These are phyloP conservation scores for Obelidium mucronatum DNA, from an alignment of 192 early-diverging fungal species.

Conservation along the genomic window DNA sequence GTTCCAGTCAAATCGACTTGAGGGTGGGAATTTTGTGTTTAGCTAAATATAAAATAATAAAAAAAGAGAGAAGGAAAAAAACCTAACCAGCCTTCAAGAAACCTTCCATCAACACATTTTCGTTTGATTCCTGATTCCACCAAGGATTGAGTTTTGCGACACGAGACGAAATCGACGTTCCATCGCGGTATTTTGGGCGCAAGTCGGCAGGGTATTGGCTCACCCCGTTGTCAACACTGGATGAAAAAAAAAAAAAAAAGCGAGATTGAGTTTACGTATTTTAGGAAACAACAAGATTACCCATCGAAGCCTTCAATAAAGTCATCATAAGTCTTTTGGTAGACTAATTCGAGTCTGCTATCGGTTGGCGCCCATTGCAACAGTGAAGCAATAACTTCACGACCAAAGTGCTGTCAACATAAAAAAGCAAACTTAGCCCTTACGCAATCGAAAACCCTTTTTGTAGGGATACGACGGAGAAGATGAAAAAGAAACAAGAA, in stretches of 20 bases:
- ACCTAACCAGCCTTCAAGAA: slow-evolving; percentile 55
- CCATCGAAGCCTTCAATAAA: slow-evolving; percentile 48
- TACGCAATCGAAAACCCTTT: no score
- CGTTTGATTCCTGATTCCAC: slow-evolving; percentile 83
- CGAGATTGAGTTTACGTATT: not conserved
- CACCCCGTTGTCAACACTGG: slow-evolving; percentile 95
- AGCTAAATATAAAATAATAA: not conserved
- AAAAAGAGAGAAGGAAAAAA: not conserved
- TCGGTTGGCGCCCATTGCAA: slow-evolving; percentile 53
- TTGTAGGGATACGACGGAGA: slow-evolving; percentile 16
- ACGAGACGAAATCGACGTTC: slow-evolving; percentile 80
- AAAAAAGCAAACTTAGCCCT: slow-evolving; percentile 15
- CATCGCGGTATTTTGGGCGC: slow-evolving; percentile 82
- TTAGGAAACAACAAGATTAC: not conserved
- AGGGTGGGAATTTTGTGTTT: not conserved
- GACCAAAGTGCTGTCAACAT: slow-evolving; percentile 76
- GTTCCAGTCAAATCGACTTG: slow-evolving; percentile 76
- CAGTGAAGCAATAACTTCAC: slow-evolving; percentile 73
- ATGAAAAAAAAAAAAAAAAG: slow-evolving; percentile 56
- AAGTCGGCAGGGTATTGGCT: slow-evolving; percentile 82
- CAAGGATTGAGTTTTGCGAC: slow-evolving; percentile 90
- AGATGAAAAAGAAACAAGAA: no score
- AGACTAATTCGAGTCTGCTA: slow-evolving; percentile 74
- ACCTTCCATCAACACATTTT: slow-evolving; percentile 73
- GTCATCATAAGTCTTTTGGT: slow-evolving; percentile 84